Conservation (phyloP, 148 eudicot species). For the Diospyros kaki region DNA sequence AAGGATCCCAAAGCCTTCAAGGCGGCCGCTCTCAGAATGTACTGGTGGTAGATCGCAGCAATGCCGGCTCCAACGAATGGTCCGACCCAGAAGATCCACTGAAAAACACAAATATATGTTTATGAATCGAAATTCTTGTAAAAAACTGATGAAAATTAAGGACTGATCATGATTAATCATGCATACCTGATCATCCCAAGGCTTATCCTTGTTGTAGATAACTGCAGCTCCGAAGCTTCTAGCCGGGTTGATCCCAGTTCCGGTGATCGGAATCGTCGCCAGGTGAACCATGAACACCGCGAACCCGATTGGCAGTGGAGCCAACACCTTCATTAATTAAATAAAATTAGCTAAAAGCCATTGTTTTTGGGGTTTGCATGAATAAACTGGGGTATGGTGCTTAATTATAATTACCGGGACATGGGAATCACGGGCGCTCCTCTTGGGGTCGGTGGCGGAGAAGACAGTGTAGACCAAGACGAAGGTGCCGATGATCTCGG, state of each 20-base stretch:
- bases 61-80: conserved; percentile 47
- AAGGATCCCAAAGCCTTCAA: conserved; percentile 58
- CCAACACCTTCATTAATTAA: conserved; percentile 45
- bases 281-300: conserved; percentile 82
- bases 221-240: conserved; percentile 83
- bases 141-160: too few relatives aligned
- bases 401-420: conserved; percentile 42
- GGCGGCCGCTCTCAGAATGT: conserved; percentile 44
- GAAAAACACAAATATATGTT: neutral
- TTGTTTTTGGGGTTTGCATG: too few relatives aligned
- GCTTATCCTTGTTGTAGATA: conserved; percentile 48
- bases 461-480: conserved; percentile 74
- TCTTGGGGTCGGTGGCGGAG: conserved; percentile 70
- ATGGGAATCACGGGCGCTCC: conserved; percentile 70
- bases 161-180: too few relatives aligned
- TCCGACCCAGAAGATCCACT: conserved; percentile 62
- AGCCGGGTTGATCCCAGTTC: conserved; percentile 82
- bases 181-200: conserved; percentile 69
- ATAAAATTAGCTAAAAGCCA: too few relatives aligned
- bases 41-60: conserved; percentile 54
- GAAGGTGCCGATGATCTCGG: conserved; percentile 74
- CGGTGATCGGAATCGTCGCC: conserved; percentile 68
- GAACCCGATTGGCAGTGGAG: conserved; percentile 78
- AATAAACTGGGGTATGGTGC: conserved; percentile 6
- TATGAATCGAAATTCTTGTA: neutral